Evolutionary conservation across 345 rosid genomes (phyloP).

Genomic region (Erucastrum elatum): DNA sequence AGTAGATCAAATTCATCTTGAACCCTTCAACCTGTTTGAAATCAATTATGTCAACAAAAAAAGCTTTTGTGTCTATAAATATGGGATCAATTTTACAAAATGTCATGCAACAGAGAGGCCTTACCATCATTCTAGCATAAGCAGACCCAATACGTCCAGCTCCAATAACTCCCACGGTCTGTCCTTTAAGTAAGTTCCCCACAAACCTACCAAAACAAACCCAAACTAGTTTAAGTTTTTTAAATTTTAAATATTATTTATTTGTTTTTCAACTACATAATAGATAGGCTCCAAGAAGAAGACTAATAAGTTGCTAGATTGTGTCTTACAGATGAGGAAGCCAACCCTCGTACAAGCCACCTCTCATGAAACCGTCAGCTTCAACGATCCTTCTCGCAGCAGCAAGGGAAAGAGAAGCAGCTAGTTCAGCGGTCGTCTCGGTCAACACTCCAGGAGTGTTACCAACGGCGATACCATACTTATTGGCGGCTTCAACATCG

Average conservation of each 20-base stretch:
- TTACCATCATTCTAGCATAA: slow-evolving; percentile 97
- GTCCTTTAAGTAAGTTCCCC: slow-evolving; percentile 97
- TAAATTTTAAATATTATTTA: too few relatives aligned
- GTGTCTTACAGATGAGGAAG: slow-evolving; percentile 75
- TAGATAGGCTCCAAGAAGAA: not conserved
- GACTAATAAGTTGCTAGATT: too few relatives aligned
- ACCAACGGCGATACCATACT: slow-evolving; percentile 92
- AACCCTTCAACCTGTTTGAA: slow-evolving; percentile 77
- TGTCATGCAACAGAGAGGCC: not conserved
- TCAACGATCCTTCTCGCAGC: slow-evolving; percentile 97
- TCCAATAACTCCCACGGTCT: slow-evolving; percentile 97
- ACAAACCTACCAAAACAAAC: slow-evolving; percentile 55
- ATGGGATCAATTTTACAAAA: not conserved
- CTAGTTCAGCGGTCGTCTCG: slow-evolving; percentile 94
- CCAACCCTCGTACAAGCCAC: slow-evolving; percentile 96
- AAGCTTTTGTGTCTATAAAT: not conserved
- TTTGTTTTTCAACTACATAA: not conserved
- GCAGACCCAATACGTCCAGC: slow-evolving; percentile 99
- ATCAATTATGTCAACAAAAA: not conserved
- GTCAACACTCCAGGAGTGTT: slow-evolving; percentile 98
- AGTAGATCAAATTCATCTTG: slow-evolving; percentile 96
- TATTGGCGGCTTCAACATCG: slow-evolving; percentile 89
- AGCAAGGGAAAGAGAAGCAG: slow-evolving; percentile 87
- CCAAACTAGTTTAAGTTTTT: not conserved
- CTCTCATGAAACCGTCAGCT: slow-evolving; percentile 96